Base-by-base conservation (phyloP, 371 early-diverging fungal species). In the Syncephalastrum racemosum region DNA sequence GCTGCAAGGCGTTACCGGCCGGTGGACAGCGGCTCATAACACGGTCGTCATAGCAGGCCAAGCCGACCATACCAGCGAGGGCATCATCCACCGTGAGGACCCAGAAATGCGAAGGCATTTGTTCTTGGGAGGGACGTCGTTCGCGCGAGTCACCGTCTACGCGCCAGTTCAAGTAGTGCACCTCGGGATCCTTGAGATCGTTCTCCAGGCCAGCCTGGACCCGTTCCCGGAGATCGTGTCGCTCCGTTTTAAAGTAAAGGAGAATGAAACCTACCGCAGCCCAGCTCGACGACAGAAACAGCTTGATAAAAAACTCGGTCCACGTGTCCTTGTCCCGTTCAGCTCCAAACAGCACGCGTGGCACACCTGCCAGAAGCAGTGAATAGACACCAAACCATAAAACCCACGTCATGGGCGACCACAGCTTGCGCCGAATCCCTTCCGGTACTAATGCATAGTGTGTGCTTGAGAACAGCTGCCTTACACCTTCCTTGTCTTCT, bases 21-120 rank as follows among this genome's bases (percentile, higher is more conserved):
- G 51, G 22, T 7, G 16, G 22, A 10, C 59, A 47, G 25, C 47
- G 52, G 46, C 40, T 50, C 23, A 46, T 31, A 1, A 59, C 24
- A 22, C 53, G 45, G 13, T 59, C 47, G n/a, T 42, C 54, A 53
- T 68, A 63, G n/a, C 53, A 45, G 0, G 64, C 62, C 22, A 77
- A 47, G 10, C 68, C 80, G 13, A 76, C 54, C 63, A 76, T 74
- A 22, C 75, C 80, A 56, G 70, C 66, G 3, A 64, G 51, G 15
- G 54, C 56, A 54, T 64, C 67, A 36, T 76, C 71, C 50, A 74
- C 50, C 0, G 63, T 50, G 15, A 79, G 58, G 3, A 79, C 75
- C 80, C 80, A 79, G 53, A 79, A 79, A 56, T 74, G 73, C 27
- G 72, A 68, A n/a, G 75, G 67, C 1, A 53, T 53, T 22, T 65